Percentiles rank a stretch among this genome's conserved stretches.
Evolutionary conservation across 2,329 filamentous ascomycete genomes (phyloP).

Genomic region (Dactylellina haptotyla): DNA sequence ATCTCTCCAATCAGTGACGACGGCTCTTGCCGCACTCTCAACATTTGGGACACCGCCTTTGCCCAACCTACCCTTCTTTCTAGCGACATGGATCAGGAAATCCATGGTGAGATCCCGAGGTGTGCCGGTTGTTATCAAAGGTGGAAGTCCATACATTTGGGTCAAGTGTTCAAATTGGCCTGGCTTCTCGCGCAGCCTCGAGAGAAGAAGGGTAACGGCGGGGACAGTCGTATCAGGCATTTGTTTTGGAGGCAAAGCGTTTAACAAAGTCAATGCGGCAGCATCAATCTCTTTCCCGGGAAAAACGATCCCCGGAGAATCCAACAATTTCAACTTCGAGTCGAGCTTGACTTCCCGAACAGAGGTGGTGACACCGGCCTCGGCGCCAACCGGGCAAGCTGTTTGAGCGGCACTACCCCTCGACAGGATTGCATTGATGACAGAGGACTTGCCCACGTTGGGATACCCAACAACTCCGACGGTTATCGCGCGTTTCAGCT

Average conservation of each 20-base stretch:
- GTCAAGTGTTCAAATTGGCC: conserved; percentile 82
- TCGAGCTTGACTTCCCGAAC: conserved; percentile 92
- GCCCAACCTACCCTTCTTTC: conserved; percentile 88
- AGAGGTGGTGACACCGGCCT: conserved; percentile 89
- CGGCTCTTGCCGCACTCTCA: conserved; percentile 84
- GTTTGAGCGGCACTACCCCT: conserved; percentile 74
- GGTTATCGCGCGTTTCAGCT: conserved; percentile 87
- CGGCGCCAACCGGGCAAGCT: conserved; percentile 87
- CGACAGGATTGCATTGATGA: conserved; percentile 90
- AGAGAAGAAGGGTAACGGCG: conserved; percentile 84
- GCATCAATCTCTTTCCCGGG: conserved; percentile 72
- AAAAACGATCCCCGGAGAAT: conserved; percentile 95
- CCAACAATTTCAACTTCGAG: conserved; percentile 90
- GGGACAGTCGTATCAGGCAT: conserved; percentile 86
- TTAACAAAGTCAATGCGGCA: conserved; percentile 85
- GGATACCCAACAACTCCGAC: conserved; percentile 96
- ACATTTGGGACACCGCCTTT: conserved; percentile 91
- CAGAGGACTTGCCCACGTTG: conserved; percentile 94
- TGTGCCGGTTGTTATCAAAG: conserved; percentile 71
- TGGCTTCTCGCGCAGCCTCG: conserved; percentile 77
- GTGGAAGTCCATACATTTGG: conserved; percentile 82
- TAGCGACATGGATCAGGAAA: conserved; percentile 92
- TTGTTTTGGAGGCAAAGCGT: conserved; percentile 90
- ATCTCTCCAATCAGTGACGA: conserved; percentile 96
- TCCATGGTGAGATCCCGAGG: conserved; percentile 83